Evolutionary conservation across 2,329 filamentous ascomycete genomes (phyloP), one percentile per base, ranked within the genome.

Genomic region (Cercospora sp.): DNA sequence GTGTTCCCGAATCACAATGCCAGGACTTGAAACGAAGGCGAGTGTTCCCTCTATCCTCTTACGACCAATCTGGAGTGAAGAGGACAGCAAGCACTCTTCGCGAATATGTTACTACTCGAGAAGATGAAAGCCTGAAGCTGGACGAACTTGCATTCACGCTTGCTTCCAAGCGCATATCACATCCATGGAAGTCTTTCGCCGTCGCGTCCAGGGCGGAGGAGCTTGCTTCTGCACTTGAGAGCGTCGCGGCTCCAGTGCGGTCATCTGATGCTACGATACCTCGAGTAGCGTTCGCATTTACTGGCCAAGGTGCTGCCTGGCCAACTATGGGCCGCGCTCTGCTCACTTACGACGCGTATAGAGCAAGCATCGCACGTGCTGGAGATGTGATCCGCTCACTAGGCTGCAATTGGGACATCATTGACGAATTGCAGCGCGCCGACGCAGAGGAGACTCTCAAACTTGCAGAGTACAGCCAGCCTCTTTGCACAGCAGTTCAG

Each of bases 401-500:
- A 51, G 72, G 31, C 60, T 79, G 59, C 39, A 42, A 20, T 60
- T 77, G 60, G 58, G 64, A 63, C 20, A 36, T 68, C 60, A 20
- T 58, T 4, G 51, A 63, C 7, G 75, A 77, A 60, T 71, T 78
- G 53, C 65, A 73, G 23, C 42, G 20, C 2, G 13, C 48, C 3
- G 59, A 59, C 3, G 39, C 28, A 13, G 64, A 62, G n/a, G 26
- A 39, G 12, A 31, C 33, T 8, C 18, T 62, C 10, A 36, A 36
- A 16, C 59, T 66, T n/a, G 73, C 79, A 3, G 73, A 74, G 28
- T 72, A 86, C 28, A 80, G 82, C 0, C 86, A 88, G 69, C 83
- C 68, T 6, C 28, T 68, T 3, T 68, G 63, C 9, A 72, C 70
- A 18, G 68, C 63, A n/a, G 51, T 88, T 1, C 86, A 87, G 70